Evolutionary conservation across 805 yeast genomes (phyloP), one percentile per base, ranked within the genome.

Genomic region (Alloascoidea africana): DNA sequence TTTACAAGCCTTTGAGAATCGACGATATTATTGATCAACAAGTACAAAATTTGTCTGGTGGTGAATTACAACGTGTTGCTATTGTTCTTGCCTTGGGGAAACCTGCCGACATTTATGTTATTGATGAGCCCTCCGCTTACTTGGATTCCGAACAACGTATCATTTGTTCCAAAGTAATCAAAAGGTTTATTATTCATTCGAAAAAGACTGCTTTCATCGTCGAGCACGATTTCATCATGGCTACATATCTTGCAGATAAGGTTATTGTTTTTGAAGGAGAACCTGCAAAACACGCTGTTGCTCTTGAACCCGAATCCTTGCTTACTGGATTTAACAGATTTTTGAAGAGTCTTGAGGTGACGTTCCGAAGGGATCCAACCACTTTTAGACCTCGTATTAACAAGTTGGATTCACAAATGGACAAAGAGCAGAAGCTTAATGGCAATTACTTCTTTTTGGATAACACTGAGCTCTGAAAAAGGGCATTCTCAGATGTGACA

Each of bases 211-310:
- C 99, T n/a, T 91, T 91, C 60, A 70, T 91, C 52, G 99, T 91
- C 42, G 99, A 91, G 78, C 99, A 91, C 76, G 99, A 91, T 73
- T 91, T 91, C 73, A 91, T 91, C 68, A 91, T 91, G 99, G 97
- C 98, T 46, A 91, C 99, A 14, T 91, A 91, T 60, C 73, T 91
- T 69, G 98, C 99, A 45, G 99, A 91, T 64, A 76, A 94, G 56
- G 99, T 91, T 52, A 89, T 91, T 73, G 97, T 91, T 40, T 91
- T 89, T 54, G 98, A 91, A 62, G 99, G 99, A 61, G 53, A 63
- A 46, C 97, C 99, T 39, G 85, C 97, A 17, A 70, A 72, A 56
- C 68, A 77, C 47, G 89, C 98, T 23, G 57, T 62, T 48, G 97
- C 98, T 32, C 80, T 77, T 55, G 61, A 81, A 38, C 96, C 98